Percentiles rank a stretch among this genome's conserved stretches.
Evolutionary conservation across 1,284 basidiomycete genomes (phyloP).

Genomic region (Anthracocystis panici-leucophaei): DNA sequence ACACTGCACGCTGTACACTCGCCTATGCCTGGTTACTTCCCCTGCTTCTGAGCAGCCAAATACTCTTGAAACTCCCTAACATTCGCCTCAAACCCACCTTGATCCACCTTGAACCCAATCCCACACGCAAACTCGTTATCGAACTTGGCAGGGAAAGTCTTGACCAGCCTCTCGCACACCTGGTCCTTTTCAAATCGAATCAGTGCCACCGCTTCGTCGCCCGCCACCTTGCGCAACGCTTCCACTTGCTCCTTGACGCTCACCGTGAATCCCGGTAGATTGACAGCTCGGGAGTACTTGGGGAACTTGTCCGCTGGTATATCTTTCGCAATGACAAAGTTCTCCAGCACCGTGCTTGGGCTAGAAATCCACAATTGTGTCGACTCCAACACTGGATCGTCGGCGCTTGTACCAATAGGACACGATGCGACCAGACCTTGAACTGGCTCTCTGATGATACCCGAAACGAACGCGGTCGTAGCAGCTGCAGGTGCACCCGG

Average conservation of each 20-base stretch:
- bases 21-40: background rate
- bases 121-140: slow-evolving; percentile 43
- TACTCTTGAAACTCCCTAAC: slow-evolving; percentile 45
- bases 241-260: slow-evolving; percentile 49
- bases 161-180: slow-evolving; percentile 48
- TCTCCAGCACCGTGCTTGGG: slow-evolving; percentile 48
- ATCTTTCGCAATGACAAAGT: slow-evolving; percentile 49
- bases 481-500: slow-evolving; percentile 51
- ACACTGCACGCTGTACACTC: background rate
- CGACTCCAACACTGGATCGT: slow-evolving; percentile 35
- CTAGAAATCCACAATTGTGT: slow-evolving; percentile 39
- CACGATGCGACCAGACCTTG: slow-evolving; percentile 43
- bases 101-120: slow-evolving; percentile 55
- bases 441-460: slow-evolving; percentile 53
- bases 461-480: slow-evolving; percentile 53
- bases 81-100: slow-evolving; percentile 46
- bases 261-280: slow-evolving; percentile 54
- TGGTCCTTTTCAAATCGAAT: slow-evolving; percentile 57
- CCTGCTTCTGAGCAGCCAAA: slow-evolving; percentile 19
- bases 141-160: slow-evolving; percentile 42
- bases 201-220: slow-evolving; percentile 40
- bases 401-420: slow-evolving; percentile 40
- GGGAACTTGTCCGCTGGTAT: slow-evolving; percentile 26
- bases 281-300: slow-evolving; percentile 30
- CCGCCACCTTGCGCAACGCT: slow-evolving; percentile 42